Base-by-base conservation (phyloP, 257 asterid genomes). In the Solanum etuberosum region DNA sequence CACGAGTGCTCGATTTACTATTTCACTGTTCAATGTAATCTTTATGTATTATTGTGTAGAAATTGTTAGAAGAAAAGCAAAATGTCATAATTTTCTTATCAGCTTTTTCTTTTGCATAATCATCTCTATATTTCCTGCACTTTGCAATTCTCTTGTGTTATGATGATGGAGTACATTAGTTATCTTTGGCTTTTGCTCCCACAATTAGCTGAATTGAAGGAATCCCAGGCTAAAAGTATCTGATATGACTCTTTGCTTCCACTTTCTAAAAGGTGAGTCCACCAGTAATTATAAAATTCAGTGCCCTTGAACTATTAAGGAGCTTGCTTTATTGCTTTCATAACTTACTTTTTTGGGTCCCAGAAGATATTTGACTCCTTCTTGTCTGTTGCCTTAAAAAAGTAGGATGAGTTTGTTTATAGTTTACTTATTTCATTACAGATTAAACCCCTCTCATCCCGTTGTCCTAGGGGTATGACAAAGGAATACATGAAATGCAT, bases 211-310 rank as follows among this genome's bases (percentile, higher is more conserved):
- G 91, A 88, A 88, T 82, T 81, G 68, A 88, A 77, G 95, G 96
- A 92, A 93, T 95, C 96, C 95, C 93, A 92, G 87, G 95, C 92
- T 68, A 90, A 91, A 90, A 89, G 87, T 65, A 86, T 85, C 89
- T 83, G 89, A 86, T 59, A 37, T 74, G 59, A 70, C 83, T 83
- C 89, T 91, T 85, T 59, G 88, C 51, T 65, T 61, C 67, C 72
- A 73, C 89, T 89, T 92, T 94, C 84, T 68, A 78, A 89, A 88
- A 85, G 86, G 67, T 57, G 90, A 83, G 81, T 85, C 80, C 91
- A 90, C 86, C 88, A 88, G 83, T 71, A 84, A 85, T 86, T 89
- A 87, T 89, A 86, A 89, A 87, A 90, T 89, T 89, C 87, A 89
- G 92, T 92, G 92, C 89, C 86, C 84, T 85, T 86, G 37, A 67